Evolutionary conservation across 345 rosid species (phyloP), one percentile per base, ranked within the genome.

Genomic region (Gynandropsis gynandra): DNA sequence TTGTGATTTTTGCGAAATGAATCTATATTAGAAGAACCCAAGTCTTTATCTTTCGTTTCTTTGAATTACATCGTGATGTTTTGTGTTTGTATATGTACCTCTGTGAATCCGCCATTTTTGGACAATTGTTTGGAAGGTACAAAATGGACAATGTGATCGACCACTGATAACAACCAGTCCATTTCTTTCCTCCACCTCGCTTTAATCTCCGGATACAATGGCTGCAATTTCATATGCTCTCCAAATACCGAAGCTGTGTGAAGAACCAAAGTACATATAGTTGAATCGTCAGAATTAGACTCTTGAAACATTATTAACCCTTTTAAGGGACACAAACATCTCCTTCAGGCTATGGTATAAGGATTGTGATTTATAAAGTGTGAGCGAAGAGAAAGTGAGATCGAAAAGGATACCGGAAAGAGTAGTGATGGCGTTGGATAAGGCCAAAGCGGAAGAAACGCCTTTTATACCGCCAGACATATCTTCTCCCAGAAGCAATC

Each of bases 391-490:
- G 29, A 24, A 24, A 24, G 29, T 3, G 1, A 27, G 27, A 16
- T 18, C 42, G 7, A 47, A 16, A 48, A 16, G 17, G 27, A 0
- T 67, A 74, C 79, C 75, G 1, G 75, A 68, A 13, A 74, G 75
- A 17, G 61, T 60, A 35, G 75, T 67, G 45, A 74, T 74, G 43
- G 79, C 79, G 52, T 74, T 74, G 8, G 92, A 83, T 62, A 83
- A 54, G 42, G 92, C 92, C 68, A 83, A 71, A 48, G 92, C 92
- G 8, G 92, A 83, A 15, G 82, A 70, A 50, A 80, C 87, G 9
- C 92, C 92, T 57, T 74, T 76, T 7, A 76, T 76, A 54, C 87
- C 85, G 6, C 92, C 85, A 24, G 87, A 83, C 84, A 83, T 83
- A 52, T 83, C 87, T 65, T 83, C 87, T 13, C 90, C 92, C 51